phyloP scores from a whole-genome alignment of 2,329 filamentous ascomycete genomes.

The Eutypella sp. region DNA sequence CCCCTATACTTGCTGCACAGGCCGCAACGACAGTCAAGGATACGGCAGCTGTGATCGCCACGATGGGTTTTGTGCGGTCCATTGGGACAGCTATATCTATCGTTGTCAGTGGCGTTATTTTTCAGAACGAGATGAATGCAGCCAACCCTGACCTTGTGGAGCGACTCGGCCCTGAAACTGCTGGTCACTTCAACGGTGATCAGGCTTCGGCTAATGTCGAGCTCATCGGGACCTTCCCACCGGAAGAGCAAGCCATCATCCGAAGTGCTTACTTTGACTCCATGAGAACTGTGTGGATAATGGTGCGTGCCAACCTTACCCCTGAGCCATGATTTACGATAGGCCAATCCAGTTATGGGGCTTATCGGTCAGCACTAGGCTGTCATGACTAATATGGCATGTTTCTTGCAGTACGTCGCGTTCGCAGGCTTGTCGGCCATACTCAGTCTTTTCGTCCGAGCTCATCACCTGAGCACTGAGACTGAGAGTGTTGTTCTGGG shows the following conservation, averaged over 20 bases:
- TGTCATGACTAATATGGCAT: slow-evolving; percentile 1
- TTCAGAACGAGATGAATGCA: slow-evolving; percentile 27
- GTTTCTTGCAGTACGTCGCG: slow-evolving; percentile 9
- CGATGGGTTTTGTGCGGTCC: slow-evolving; percentile 56
- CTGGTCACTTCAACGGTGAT: slow-evolving; percentile 11
- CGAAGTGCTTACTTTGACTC: slow-evolving; percentile 12
- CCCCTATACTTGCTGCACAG: slow-evolving; percentile 60
- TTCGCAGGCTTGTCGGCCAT: slow-evolving; percentile 9
- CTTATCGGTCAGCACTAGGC: too few relatives aligned
- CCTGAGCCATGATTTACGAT: too few relatives aligned
- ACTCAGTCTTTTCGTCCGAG: slow-evolving; percentile 8
- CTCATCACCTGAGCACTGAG: slow-evolving; percentile 6
- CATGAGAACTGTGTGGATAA: slow-evolving; percentile 15
- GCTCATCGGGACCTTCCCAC: slow-evolving; percentile 7
- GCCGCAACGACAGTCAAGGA: slow-evolving; percentile 54
- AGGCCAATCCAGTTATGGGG: too few relatives aligned
- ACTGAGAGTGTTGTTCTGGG: slow-evolving; percentile 7
- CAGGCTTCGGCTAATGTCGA: slow-evolving; percentile 13
- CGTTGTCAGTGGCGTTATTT: slow-evolving; percentile 51
- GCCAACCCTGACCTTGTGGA: slow-evolving; percentile 6
- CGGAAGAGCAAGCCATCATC: slow-evolving; percentile 10
- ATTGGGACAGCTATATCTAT: slow-evolving; percentile 53
- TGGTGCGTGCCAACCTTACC: slow-evolving; percentile 11
- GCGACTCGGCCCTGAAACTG: slow-evolving; percentile 10
- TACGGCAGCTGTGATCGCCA: slow-evolving; percentile 58